Base-by-base conservation (phyloP, 176 grass and related monocot species). In the Raddia distichophylla region DNA sequence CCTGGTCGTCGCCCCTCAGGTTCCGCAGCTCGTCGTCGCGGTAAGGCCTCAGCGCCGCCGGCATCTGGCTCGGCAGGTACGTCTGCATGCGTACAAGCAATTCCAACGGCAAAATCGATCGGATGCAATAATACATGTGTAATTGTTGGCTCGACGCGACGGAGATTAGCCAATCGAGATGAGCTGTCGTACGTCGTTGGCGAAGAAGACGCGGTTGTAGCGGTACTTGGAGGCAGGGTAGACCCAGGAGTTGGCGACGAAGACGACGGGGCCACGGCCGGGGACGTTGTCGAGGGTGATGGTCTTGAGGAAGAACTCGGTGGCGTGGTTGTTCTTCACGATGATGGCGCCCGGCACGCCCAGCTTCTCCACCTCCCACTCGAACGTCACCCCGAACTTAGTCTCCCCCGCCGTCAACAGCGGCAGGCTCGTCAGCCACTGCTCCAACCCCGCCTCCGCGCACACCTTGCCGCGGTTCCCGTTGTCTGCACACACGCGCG, bases 241-340 rank as follows among this genome's bases (percentile, higher is more conserved):
- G 49, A 90, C 77, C 88, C 80, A 90, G 5, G 88, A 90, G 59
- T 86, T 87, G 80, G 84, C 86, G 50, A 80, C 60, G 50, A 90
- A 90, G 43, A 83, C 64, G 16, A 90, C 56, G 19, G 71, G 51
- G 50, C 83, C 79, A 42, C 83, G 74, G 40, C 88, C 79, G 1
- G 45, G 83, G 42, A 90, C 50, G 5, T 78, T 66, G 10, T 90
- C 79, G 17, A 90, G 37, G 40, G 88, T 90, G 44, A 90, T 58
- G 9, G 79, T 86, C 83, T 90, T 90, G 79, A 90, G 84, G 48
- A 51, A 86, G 79, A 90, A 80, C 73, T 90, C 59, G 1, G 80
- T 17, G 37, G 33, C 5, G 65, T 90, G 88, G 15, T 75, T 20
- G 75, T 90, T 90, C 64, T 87, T 87, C 3, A 90, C 80, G 20